Evolutionary conservation across 257 asterid species (phyloP), one percentile per base, ranked within the genome.

Genomic region (Nicotiana noctiflora): DNA sequence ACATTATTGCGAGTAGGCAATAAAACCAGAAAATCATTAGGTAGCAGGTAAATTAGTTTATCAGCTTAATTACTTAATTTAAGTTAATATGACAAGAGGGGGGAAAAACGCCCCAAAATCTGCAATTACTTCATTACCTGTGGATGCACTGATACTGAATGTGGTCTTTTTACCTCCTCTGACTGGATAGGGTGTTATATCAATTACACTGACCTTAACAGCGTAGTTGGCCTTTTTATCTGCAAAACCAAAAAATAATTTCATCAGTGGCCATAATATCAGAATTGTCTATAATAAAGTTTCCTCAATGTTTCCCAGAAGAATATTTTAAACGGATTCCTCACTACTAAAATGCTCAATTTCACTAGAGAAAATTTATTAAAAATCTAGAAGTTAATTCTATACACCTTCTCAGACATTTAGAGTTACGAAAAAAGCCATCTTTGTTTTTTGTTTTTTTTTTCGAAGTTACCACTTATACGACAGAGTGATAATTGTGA

Each of bases 141-240:
- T 89, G 27, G 91, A 79, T 32, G 98, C 99, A 82, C 83, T 23
- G 65, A 95, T 87, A n/a, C 85, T 81, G 74, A 93, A 95, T 68
- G 91, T 90, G 49, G 99, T 87, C 8, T 81, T 61, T 84, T 86
- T 84, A 84, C 91, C 89, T 67, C 86, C 88, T 40, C 84, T 46
- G 27, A 93, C 86, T 6, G 99, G 98, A 85, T 82, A 92, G 7
- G 99, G 99, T 15, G 86, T 44, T 19, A 95, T 92, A 3, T 92
- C 96, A 15, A 93, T 86, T 4, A 85, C 87, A 75, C 82, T 87
- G 79, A 95, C 96, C 85, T 91, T 87, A 57, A 95, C 99, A 79
- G 87, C 82, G 77, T 94, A 92, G 25, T 84, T 44, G 23, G 83
- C 81, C 90, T 85, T 91, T 77, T 82, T 87, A 80, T 76, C 97